Evolutionary conservation across 495 filamentous ascomycete genomes (phyloP).

Genomic region (Monascus purpureus): DNA sequence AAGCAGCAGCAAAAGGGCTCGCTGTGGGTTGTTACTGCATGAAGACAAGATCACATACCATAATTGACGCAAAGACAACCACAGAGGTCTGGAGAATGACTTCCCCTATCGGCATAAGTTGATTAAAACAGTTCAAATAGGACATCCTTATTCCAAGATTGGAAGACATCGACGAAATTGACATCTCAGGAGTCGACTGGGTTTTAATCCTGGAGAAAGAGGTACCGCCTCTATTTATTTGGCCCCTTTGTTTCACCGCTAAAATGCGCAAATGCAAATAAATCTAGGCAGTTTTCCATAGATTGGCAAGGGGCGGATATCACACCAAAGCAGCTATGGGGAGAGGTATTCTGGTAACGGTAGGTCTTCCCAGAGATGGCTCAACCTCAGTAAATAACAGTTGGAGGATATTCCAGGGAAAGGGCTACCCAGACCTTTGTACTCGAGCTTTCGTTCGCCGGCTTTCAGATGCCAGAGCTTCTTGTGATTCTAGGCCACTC

Average conservation of each 20-base stretch:
- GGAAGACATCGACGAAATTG: conserved; percentile 35
- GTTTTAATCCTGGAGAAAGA: conserved; percentile 89
- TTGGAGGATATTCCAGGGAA: conserved; percentile 59
- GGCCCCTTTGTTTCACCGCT: too few relatives aligned
- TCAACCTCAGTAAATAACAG: too few relatives aligned
- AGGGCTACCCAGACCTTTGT: conserved; percentile 82
- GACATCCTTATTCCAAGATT: conserved; percentile 54
- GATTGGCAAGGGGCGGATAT: conserved; percentile 40
- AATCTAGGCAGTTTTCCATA: conserved; percentile 64
- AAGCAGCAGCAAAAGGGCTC: conserved; percentile 58
- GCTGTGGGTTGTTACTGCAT: conserved; percentile 40
- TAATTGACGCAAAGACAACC: conserved; percentile 11
- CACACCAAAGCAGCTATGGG: conserved; percentile 35
- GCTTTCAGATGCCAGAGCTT: conserved; percentile 13
- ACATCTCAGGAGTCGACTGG: conserved; percentile 47
- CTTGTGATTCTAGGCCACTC: conserved; percentile 19
- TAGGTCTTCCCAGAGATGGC: conserved; percentile 17
- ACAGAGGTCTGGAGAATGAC: conserved; percentile 9
- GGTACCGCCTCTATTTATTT: too few relatives aligned
- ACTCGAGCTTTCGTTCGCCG: conserved; percentile 52
- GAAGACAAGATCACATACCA: conserved; percentile 8
- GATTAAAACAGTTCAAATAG: too few relatives aligned
- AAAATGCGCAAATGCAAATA: too few relatives aligned
- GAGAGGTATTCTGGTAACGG: conserved; percentile 56
- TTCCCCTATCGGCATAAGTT: too few relatives aligned